Base-by-base conservation (phyloP, 2,329 filamentous ascomycete species). In the Aspergillus flavus region DNA sequence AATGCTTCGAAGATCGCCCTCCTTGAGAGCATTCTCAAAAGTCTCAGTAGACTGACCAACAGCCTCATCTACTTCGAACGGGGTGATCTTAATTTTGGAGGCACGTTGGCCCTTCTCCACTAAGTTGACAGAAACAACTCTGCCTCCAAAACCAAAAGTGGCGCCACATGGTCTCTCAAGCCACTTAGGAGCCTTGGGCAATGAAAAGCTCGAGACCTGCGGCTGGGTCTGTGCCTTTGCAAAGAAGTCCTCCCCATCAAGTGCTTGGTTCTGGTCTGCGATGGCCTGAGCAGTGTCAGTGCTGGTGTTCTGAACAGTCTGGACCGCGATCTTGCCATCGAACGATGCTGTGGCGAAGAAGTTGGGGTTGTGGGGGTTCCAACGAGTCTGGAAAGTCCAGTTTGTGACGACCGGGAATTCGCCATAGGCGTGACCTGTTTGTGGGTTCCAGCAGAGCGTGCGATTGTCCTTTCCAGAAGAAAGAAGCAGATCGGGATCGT, bases 371-470 rank as follows among this genome's bases (percentile, higher is more conserved):
- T 92, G 89, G 34, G 95, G 95, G 77, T 97, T 94, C 86, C 96
- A 98, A 66, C 90, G 87, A 6, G 95, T 97, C 75, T 94, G 89
- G 83, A 99, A 99, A 6, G 94, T 97, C 94, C 95, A 99, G 79
- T 98, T 99, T n/a, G 94, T 97, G 59, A 96, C 94, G 72, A 97
- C 93, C 5, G 94, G 94, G 74, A 98, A 94, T 79, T 98, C 94
- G 68, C 96, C 95, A 67, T 93, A 91, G 14, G 87, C 85, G 75
- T 95, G 88, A 59, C 94, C 94, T 3, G 91, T 97, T 73, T 95
- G 91, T 1, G 95, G 93, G 78, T 98, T 98, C 95, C 96, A 99
- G 65, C 95, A 89, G 64, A 99, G 86, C 2, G 94, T 97, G 71
- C 92, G 88, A 76, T 98, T 98, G 79, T 99, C 95, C 80, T 98